Evolutionary conservation across 1,139 yeast genomes (phyloP).

Genomic region (Pichia norvegensis): DNA sequence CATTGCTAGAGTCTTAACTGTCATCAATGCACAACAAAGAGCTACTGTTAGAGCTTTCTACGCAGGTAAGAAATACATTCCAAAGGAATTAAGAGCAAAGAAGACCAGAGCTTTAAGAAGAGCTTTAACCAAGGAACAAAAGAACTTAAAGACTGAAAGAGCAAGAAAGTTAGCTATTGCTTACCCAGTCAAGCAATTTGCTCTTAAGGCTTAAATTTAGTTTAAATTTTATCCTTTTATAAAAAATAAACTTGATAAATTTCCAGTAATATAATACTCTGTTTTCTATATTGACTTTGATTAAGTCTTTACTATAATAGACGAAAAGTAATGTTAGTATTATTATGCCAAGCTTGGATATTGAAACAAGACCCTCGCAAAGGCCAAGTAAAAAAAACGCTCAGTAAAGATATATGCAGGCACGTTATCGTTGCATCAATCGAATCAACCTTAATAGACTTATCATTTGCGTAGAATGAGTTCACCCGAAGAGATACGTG

Average conservation of each 20-base stretch:
- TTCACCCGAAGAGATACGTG: slow-evolving; percentile 40
- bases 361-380: too few species aligned
- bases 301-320: too few species aligned
- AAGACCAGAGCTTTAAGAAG: slow-evolving; percentile 99
- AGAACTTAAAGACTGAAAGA: slow-evolving; percentile 73
- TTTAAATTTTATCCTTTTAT: neutral
- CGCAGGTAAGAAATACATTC: slow-evolving; percentile 94
- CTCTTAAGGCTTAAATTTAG: slow-evolving; percentile 84
- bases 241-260: slow-evolving; percentile 6
- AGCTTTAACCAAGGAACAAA: slow-evolving; percentile 84
- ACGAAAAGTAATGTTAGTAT: too few species aligned
- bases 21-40: slow-evolving; percentile 96
- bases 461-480: slow-evolving; percentile 10
- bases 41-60: slow-evolving; percentile 91
- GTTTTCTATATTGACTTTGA: neutral
- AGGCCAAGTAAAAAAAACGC: too few species aligned
- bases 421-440: neutral
- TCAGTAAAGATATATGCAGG: too few species aligned
- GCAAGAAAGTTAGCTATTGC: slow-evolving; percentile 88
- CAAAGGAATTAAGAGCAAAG: slow-evolving; percentile 99
- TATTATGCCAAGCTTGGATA: too few species aligned
- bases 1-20: slow-evolving; percentile 96
- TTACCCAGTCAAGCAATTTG: slow-evolving; percentile 98
- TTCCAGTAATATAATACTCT: neutral
- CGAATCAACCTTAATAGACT: neutral